Conservation (phyloP, 805 yeast genomes). For the Hanseniaspora singularis region DNA sequence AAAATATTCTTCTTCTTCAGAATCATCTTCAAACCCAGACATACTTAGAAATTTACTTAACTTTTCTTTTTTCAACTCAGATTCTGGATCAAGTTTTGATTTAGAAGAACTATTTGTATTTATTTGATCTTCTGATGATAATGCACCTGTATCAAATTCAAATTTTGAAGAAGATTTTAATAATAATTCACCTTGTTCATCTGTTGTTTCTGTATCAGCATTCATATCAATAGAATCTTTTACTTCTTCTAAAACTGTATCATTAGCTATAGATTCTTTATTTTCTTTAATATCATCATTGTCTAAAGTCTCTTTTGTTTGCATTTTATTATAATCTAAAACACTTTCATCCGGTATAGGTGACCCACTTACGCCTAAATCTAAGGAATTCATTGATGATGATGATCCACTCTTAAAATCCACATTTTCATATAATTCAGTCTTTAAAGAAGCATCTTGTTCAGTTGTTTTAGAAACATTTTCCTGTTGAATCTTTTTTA, state of each 20-base stretch:
- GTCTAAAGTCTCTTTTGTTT: too few relatives aligned
- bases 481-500: slow-evolving; percentile 21
- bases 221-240: too few relatives aligned
- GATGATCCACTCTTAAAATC: too few relatives aligned
- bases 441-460: background rate
- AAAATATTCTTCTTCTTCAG: background rate
- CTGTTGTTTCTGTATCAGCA: too few relatives aligned
- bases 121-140: background rate
- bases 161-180: background rate
- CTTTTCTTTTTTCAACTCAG: slow-evolving; percentile 11
- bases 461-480: background rate
- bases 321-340: too few relatives aligned
- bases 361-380: too few relatives aligned
- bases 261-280: too few relatives aligned
- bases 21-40: slow-evolving; percentile 5
- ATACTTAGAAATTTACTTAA: slow-evolving; percentile 15
- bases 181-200: too few relatives aligned
- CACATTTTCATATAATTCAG: background rate
- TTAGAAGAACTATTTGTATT: background rate
- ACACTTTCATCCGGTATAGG: too few relatives aligned
- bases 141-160: background rate
- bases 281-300: too few relatives aligned
- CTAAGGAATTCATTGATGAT: too few relatives aligned
- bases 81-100: slow-evolving; percentile 13
- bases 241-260: too few relatives aligned